Base-by-base conservation (phyloP, 257 asterid genomes). In the Prunella vulgaris region DNA sequence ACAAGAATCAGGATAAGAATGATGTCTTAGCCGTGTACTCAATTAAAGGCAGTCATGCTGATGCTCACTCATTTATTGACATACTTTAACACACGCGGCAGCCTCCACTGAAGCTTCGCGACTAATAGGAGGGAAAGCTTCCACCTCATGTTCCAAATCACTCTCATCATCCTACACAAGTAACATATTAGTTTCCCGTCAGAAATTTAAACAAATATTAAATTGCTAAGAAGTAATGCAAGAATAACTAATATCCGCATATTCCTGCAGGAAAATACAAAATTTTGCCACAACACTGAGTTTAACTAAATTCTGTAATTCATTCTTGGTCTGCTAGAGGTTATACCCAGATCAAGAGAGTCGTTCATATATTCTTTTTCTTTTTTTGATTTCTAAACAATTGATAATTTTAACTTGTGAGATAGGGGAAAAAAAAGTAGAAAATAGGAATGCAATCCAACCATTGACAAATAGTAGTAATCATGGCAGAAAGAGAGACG, bases 101-200 rank as follows among this genome's bases (percentile, higher is more conserved):
- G 96, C 96, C 83, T 89, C 98, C 1, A 82, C 73, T 17, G 88
- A 78, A 72, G 90, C 86, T 70, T 92, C 97, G 46, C 84, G 87
- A 46, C 90, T 80, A 22, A 80, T 84, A 10, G 84, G 70, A 64
- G 98, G 97, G 76, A 79, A 79, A 74, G 87, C 84, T 58, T 89
- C 97, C 81, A 81, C 65, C 67, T 88, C 97, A 78, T 74, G 72
- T 63, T 92, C 98, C 60, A 89, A 75, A 78, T 92, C 97, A 75
- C 98, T 92, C 58, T 87, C 92, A 62, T 88, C 96, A 79, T 87
- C 98, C 97, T 92, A 81, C 77, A 81, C 64, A 25, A 69, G 66
- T 28, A 71, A 65, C 62, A 49, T 25, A 66, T 21, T 46, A 64
- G 42, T 14, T 57, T 20, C 24, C 57, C 22, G 48, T 58, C 46